Percentiles rank a stretch among this genome's conserved stretches.
Conservation (phyloP, 495 filamentous ascomycete species). For the Terfezia boudieri region DNA sequence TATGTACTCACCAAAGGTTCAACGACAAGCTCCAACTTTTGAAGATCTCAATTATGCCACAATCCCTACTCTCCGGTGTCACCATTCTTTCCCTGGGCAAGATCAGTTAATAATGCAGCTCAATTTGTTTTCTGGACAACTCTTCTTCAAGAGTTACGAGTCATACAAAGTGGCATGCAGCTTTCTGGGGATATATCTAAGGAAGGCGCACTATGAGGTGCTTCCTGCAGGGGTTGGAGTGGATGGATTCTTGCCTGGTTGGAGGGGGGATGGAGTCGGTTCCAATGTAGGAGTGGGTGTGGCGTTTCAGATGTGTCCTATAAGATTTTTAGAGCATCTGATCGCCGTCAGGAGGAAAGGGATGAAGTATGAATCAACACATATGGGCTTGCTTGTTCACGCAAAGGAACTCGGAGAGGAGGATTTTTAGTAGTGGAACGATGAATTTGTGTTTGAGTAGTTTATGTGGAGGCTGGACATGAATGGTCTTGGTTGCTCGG, state of each 20-base stretch:
- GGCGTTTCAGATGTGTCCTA: neutral
- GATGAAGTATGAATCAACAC: neutral
- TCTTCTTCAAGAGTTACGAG: neutral
- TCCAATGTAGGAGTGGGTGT: neutral
- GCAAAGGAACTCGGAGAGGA: too few species aligned
- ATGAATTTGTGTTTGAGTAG: too few species aligned
- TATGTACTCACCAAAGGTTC: conserved; percentile 35
- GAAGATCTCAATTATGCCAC: conserved; percentile 27
- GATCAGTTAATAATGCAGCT: neutral
- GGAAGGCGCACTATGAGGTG: conserved; percentile 13
- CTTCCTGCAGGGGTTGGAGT: neutral
- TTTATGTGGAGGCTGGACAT: too few species aligned
- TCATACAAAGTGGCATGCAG: neutral
- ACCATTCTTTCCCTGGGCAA: neutral
- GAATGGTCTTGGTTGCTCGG: too few species aligned
- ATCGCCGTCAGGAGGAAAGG: neutral
- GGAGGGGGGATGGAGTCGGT: neutral
- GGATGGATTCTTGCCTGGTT: conserved; percentile 1
- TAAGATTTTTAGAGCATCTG: neutral
- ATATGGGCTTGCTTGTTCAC: neutral
- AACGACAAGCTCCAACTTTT: conserved; percentile 23
- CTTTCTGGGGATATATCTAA: neutral
- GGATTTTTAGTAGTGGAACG: too few species aligned
- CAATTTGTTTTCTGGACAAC: neutral
- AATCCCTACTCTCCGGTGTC: conserved; percentile 1